Base-by-base conservation (phyloP, 2,329 filamentous ascomycete species). In the Colletotrichum australisinense region DNA sequence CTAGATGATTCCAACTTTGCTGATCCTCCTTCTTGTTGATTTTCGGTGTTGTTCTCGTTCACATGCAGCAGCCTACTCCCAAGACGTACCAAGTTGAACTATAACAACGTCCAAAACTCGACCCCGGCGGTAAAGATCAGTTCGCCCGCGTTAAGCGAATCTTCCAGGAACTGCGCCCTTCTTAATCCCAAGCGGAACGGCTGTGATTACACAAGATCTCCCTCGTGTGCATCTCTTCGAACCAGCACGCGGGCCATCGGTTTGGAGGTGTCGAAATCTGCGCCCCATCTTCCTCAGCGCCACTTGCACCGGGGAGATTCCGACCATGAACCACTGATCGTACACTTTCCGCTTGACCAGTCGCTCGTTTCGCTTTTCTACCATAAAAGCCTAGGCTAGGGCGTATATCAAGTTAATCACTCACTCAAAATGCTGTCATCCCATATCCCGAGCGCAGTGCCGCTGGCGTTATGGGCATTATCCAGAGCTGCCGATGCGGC, bases 401-500 rank as follows among this genome's bases (percentile, higher is more conserved):
- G 69, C 57, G 63, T 53, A 16, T 28, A 11, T n/a, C 26, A 24
- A 6, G 4, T 26, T 2, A 5, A 52, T 68, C 11, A 52, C 69
- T 70, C 46, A 35, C 62, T 65, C 49, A 46, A 35, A 7, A 69
- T 69, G 72, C 22, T 72, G 26, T 57, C 60, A 14, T 58, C 26
- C 12, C 32, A 69, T 9, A 24, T 63, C 28, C 46, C 32, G 32
- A 55, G 65, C 56, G 19, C 53, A 38, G 46, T 71, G 60, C 65
- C 66, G 9, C 28, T 72, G 42, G 70, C 63, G 12, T 26, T 73
- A n/a, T 56, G 73, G 46, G 60, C 53, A 22, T 46, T 73, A 19
- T 30, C 52, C 5, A 46, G 66, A 9, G 55, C 42, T 26, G 70
- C 49, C 12, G 26, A 58, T 11, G 70, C 67, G 9, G 60, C 60